Percentiles rank a stretch among this genome's conserved stretches.
Evolutionary conservation across 208 protist genomes (phyloP).

Genomic region (Vickermania ingenoplastis): DNA sequence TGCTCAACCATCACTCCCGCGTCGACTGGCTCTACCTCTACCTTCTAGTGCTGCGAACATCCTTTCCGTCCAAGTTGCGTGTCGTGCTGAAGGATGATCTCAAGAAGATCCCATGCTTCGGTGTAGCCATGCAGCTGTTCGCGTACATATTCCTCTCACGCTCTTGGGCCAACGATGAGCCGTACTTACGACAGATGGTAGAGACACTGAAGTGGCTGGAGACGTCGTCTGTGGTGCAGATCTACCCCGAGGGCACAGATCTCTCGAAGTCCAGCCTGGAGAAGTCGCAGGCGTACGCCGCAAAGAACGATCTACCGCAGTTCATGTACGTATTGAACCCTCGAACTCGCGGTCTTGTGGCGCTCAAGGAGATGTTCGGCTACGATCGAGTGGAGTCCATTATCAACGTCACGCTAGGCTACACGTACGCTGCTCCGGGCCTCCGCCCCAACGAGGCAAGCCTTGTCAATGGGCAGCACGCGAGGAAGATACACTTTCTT

Average conservation of each 20-base stretch:
- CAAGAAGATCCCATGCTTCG: slow-evolving; percentile 43
- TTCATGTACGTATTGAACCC: slow-evolving; percentile 80
- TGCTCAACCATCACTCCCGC: slow-evolving; percentile 81
- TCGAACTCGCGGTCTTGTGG: slow-evolving; percentile 57
- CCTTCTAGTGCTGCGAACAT: slow-evolving; percentile 23
- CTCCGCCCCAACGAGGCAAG: slow-evolving; percentile 55
- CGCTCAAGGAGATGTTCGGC: slow-evolving; percentile 64
- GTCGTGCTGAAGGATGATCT: slow-evolving; percentile 69
- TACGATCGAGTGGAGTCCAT: slow-evolving; percentile 54
- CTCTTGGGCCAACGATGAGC: slow-evolving; percentile 61
- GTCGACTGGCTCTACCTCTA: slow-evolving; percentile 68
- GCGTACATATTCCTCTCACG: slow-evolving; percentile 81
- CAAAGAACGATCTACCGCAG: slow-evolving; percentile 28
- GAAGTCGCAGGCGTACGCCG: slow-evolving; percentile 54
- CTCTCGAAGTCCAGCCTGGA: slow-evolving; percentile 55
- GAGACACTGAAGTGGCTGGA: slow-evolving; percentile 21
- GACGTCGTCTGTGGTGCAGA: slow-evolving; percentile 36
- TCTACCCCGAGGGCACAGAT: slow-evolving; percentile 86
- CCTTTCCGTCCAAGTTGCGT: slow-evolving; percentile 23
- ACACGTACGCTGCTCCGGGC: slow-evolving; percentile 48
- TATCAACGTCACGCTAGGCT: slow-evolving; percentile 80
- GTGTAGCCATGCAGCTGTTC: slow-evolving; percentile 72
- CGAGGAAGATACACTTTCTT: slow-evolving; percentile 68
- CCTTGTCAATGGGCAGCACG: slow-evolving; percentile 58
- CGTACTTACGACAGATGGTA: slow-evolving; percentile 46